Base-by-base conservation (phyloP, 2,329 filamentous ascomycete species). In the Exserohilum turcica region DNA sequence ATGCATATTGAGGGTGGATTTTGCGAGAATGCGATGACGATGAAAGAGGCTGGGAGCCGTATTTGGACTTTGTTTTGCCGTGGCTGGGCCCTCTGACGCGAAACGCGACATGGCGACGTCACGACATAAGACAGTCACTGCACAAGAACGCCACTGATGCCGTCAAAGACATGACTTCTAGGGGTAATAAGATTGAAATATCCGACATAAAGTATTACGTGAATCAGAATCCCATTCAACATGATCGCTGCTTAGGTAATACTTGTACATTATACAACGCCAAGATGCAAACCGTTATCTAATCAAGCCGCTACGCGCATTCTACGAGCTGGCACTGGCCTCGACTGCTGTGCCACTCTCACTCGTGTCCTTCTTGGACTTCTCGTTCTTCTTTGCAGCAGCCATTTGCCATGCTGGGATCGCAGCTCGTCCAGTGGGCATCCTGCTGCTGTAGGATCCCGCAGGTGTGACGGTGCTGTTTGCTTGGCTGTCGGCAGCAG, bases 391-490 rank as follows among this genome's bases (percentile, higher is more conserved):
- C 72, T 78, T 77, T 59, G 77, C 77, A 29, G 78, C 78, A 0
- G 80, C 80, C 72, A 83, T 73, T 64, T 83, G 81, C 81, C 81
- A 83, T 5, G 76, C 77, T 5, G 81, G 81, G 42, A 83, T 83
- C 0, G 78, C 75, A 3, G 79, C 77, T 24, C 71, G 65, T 13
- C 73, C 74, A 24, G 60, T 62, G 5, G 67, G 60, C n/a, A 70
- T 53, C 43, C 72, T 63, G 43, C 72, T 63, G 43, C 70, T 64
- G 52, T 72, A 75, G 5, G 71, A 61, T 19, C 64, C 39, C 5
- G 57, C 18, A 4, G 65, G 16, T 15, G 63, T 46, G 15, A 55
- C 43, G 37, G 52, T 68, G 44, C 59, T 56, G 44, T 54, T 68
- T 32, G 53, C 48, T 49, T 71, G 65, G 13, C 45, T 56, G 18